These are phyloP conservation scores for Sanguinoderma infundibulare DNA, from an alignment of 1,284 basidiomycete genomes.

Conservation along the genomic window DNA sequence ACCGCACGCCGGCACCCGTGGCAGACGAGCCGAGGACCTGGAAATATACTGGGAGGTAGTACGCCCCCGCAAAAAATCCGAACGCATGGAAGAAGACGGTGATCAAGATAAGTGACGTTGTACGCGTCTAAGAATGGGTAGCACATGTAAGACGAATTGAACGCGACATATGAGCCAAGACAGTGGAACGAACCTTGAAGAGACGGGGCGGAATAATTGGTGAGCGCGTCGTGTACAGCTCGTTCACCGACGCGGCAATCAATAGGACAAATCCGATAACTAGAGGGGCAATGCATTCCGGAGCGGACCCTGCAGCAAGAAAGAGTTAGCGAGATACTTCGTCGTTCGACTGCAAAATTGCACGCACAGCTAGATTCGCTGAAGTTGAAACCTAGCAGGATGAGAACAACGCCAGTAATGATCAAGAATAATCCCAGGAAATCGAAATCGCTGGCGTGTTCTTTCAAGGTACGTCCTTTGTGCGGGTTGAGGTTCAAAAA, in stretches of 20 bases:
- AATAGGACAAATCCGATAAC: constrained; percentile 68
- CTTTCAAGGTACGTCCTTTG: constrained; percentile 54
- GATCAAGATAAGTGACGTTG: constrained; percentile 31
- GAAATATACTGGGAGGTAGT: constrained; percentile 80
- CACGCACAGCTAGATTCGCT: constrained; percentile 67
- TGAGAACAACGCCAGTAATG: constrained; percentile 71
- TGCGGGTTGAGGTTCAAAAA: constrained; percentile 86
- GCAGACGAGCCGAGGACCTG: constrained; percentile 81
- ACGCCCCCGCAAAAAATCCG: constrained; percentile 68
- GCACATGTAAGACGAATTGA: neutral
- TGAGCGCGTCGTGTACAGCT: constrained; percentile 70
- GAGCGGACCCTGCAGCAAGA: constrained; percentile 33
- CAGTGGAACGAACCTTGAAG: constrained; percentile 56
- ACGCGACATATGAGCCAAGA: neutral
- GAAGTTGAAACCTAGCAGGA: constrained; percentile 85
- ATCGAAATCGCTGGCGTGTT: constrained; percentile 76
- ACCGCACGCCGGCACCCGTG: constrained; percentile 75
- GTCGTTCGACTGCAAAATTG: neutral
- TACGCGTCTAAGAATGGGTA: neutral
- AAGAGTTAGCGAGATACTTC: neutral
- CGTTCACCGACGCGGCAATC: constrained; percentile 63
- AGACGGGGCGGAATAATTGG: constrained; percentile 84
- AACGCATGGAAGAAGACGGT: constrained; percentile 70
- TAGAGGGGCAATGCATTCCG: constrained; percentile 77
- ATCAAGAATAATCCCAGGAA: constrained; percentile 76